Evolutionary conservation across 345 rosid genomes (phyloP), one percentile per base, ranked within the genome.

Genomic region (Bruguiera sexangula): DNA sequence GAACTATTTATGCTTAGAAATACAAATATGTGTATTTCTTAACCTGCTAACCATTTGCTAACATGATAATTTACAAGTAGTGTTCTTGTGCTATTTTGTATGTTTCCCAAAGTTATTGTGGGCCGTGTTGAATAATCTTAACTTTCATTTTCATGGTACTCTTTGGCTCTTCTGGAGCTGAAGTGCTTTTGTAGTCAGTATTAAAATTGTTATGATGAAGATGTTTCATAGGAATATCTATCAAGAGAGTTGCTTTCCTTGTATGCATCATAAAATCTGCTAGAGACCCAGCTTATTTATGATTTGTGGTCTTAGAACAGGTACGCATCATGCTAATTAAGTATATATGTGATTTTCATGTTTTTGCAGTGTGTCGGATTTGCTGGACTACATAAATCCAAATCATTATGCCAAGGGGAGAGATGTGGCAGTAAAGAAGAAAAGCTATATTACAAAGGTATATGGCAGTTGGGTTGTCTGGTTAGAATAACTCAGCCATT

Each of bases 371-470:
- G 97, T 95, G 51, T 92, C 97, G 13, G 99, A 95, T 79, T 85
- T 95, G 73, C 96, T 95, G 31, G 97, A 95, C 85, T 95, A 90
- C 75, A 95, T 95, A 67, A 92, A 86, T 82, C 97, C 96, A 74
- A 90, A 86, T 76, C 87, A 85, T 67, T 89, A 82, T 74, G 82
- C 83, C 72, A 92, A 92, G 76, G 96, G 87, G 50, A 87, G 90
- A 80, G 92, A 82, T 68, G 70, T 75, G 30, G 83, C 91, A 58
- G 80, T 80, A 51, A 91, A 81, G 87, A 90, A 90, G 81, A 92
- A 83, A 81, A 83, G 69, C 80, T 85, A 85, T 67, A 78, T 81
- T 63, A 62, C 85, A 62, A 92, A 92, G 96, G 99, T 95, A 81
- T 60, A 9, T 63, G 18, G 66, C 53, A 59, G 65, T 57, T 20